Evolutionary conservation across 208 protist species (phyloP), one percentile per base, ranked within the genome.

Genomic region (Leishmania major): DNA sequence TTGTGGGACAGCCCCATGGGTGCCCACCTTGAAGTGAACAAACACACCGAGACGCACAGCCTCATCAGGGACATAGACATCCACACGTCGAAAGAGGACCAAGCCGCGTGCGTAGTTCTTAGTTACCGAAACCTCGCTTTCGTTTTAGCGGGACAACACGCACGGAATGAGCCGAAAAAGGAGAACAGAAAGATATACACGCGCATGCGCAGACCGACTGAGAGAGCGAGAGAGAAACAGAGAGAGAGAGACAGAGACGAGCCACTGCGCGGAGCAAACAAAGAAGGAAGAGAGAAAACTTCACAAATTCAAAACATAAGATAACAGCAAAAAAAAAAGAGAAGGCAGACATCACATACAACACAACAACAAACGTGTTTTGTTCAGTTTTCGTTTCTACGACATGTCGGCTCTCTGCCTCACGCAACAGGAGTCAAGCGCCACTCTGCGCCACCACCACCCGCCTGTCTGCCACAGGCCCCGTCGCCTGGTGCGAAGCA

Each of bases 371-470:
- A 75, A 31, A 40, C 37, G 74, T 57, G 73, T 11, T 51, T 11
- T 43, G 37, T 76, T 75, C 80, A 79, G 45, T 47, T 45, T 75
- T 37, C 55, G 55, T 57, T 53, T 43, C 31, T 35, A 17, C 40
- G 37, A 5, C 51, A 15, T 19, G 51, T 55, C 0, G 11, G 15
- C 22, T 7, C 28, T 25, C 69, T 7, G 37, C 22, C 10, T 10
- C 8, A 47, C 19, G 40, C 7, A 31, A 25, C 40, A 49, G 15
- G 37, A 73, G 37, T 10, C 7, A 47, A 51, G 2, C 43, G 4
- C 40, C 69, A 15, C 25, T 17, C 43, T 35, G 6, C 2, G 28
- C 25, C 31, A 7, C 69, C 19, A 1, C 22, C 43, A 3, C 8
- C 7, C 25, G 3, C 49, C 69, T 53, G 69, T 17, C 57, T 7